These are phyloP conservation scores for Podaxis sp. DNA, from an alignment of 768 basidiomycete species.

Conservation along the genomic window DNA sequence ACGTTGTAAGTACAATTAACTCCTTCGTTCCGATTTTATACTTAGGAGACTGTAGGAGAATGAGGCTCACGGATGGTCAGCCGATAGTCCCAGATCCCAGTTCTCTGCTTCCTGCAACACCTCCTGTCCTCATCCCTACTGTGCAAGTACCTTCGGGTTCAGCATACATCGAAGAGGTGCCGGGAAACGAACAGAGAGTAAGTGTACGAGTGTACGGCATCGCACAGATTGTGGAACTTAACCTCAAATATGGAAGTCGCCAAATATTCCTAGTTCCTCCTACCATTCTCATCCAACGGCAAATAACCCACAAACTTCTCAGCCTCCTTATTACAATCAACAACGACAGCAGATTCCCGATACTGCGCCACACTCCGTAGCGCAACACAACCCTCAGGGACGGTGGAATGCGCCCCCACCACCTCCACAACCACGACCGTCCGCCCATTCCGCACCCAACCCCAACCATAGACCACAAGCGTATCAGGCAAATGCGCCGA, in stretches of 20 bases:
- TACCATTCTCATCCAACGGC: neutral
- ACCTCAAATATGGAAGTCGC: neutral
- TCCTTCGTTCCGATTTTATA: neutral
- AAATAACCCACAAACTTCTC: neutral
- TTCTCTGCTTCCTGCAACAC: neutral
- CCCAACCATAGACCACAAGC: neutral
- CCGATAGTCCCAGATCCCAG: neutral
- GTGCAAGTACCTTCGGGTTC: neutral
- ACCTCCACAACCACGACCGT: neutral
- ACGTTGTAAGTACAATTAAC: neutral
- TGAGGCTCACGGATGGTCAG: neutral
- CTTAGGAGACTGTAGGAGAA: neutral
- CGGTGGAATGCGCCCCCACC: neutral
- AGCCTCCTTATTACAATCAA: neutral
- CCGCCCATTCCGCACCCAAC: neutral
- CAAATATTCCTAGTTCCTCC: neutral
- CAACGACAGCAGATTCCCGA: neutral
- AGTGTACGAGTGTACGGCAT: slow-evolving; percentile 9
- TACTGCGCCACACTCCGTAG: neutral
- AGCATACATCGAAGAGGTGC: slow-evolving; percentile 8
- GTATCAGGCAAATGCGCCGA: neutral
- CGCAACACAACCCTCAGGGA: neutral
- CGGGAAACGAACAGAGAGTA: slow-evolving; percentile 16
- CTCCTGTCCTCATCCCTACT: neutral
- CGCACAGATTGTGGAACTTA: neutral